Conservation (phyloP, 257 asterid species). For the Haberlea rhodopensis region DNA sequence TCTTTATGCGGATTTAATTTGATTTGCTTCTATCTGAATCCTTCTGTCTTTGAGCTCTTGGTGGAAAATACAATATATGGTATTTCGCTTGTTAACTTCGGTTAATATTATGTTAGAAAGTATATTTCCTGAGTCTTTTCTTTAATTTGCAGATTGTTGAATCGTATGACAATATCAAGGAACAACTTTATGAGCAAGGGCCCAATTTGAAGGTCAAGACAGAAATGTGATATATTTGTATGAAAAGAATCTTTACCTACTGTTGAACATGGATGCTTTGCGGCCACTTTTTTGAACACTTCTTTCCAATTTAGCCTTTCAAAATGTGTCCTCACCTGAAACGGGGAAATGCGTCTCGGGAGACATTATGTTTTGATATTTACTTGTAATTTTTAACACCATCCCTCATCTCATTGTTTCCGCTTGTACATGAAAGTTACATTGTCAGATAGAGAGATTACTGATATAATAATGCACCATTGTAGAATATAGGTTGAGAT, state of each 20-base stretch:
- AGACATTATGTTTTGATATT: neutral
- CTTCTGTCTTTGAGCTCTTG: neutral
- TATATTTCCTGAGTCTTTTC: neutral
- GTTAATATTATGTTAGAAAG: neutral
- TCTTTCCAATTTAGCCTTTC: constrained; percentile 69
- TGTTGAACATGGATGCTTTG: constrained; percentile 73
- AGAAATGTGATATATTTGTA: neutral
- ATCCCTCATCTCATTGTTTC: neutral
- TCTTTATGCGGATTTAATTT: neutral
- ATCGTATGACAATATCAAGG: neutral
- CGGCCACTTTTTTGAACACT: constrained; percentile 76
- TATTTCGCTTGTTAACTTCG: neutral
- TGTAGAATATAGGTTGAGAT: constrained; percentile 5
- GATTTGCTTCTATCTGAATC: neutral
- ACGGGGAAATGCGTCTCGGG: neutral
- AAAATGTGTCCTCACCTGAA: constrained; percentile 75
- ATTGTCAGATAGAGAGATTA: neutral
- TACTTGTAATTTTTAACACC: neutral
- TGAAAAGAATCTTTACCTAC: constrained; percentile 51
- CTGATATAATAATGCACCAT: neutral
- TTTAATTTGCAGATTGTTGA: neutral
- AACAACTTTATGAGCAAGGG: neutral
- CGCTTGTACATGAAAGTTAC: neutral
- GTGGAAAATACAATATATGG: neutral
- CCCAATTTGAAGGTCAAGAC: neutral